Percentiles rank a stretch among this genome's conserved stretches.
phyloP scores from a whole-genome alignment of 2,329 filamentous ascomycete genomes.

The Paraphaeosphaeria sporulosa region DNA sequence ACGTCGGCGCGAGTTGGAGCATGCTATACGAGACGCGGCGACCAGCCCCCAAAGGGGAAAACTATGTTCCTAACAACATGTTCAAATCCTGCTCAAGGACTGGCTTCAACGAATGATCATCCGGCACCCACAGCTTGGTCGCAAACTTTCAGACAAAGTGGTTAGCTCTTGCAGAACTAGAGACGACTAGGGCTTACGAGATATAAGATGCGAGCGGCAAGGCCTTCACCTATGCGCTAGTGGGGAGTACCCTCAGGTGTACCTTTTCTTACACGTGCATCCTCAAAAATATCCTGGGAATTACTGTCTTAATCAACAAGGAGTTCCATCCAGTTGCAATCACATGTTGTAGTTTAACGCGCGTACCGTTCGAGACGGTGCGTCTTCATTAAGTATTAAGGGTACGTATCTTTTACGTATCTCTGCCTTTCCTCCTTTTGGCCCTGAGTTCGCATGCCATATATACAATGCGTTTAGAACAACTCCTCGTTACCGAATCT shows the following conservation, averaged over 20 bases:
- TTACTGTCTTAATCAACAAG: background rate
- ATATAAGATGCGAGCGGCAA: background rate
- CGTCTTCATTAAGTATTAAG: background rate
- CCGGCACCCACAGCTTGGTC: background rate
- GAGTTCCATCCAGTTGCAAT: background rate
- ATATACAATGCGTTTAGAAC: slow-evolving; percentile 16
- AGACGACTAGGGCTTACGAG: background rate
- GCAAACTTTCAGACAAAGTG: background rate
- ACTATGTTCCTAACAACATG: background rate
- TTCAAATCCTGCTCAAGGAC: background rate
- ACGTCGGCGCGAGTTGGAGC: background rate
- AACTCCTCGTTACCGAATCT: slow-evolving; percentile 39
- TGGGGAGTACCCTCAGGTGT: too few species aligned
- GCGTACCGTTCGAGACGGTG: background rate
- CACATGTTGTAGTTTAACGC: background rate
- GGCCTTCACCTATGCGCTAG: too few species aligned
- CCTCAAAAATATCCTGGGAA: too few species aligned
- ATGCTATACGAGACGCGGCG: background rate
- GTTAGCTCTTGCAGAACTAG: background rate
- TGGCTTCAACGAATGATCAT: background rate
- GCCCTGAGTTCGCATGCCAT: too few species aligned
- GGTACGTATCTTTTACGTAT: too few species aligned
- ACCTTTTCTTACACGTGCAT: too few species aligned
- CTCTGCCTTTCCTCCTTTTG: too few species aligned
- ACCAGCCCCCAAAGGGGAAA: background rate